A percentile compares a stretch with the other conserved stretches of the same genome.
These are phyloP conservation scores for Simmondsia chinensis DNA, from an alignment of 148 eudicot species.

Conservation along the genomic window DNA sequence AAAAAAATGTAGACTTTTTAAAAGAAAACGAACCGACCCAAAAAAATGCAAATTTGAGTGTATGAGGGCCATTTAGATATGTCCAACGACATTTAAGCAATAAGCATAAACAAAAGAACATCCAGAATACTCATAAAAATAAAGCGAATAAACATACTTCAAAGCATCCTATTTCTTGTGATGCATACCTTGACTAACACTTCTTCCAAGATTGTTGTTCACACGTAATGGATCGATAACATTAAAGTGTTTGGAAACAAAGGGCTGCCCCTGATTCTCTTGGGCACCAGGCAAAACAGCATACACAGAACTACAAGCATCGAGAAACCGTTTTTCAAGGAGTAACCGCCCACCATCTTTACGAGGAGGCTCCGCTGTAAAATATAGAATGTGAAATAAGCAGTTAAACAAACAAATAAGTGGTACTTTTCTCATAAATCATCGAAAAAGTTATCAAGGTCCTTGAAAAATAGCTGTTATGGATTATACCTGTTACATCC, in stretches of 20 bases:
- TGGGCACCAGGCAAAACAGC: constrained; percentile 66
- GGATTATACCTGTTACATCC: constrained; percentile 49
- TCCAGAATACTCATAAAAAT: too few species aligned
- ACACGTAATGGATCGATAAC: constrained; percentile 87
- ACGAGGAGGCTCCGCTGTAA: constrained; percentile 80
- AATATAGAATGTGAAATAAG: constrained; percentile 4
- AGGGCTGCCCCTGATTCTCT: constrained; percentile 77
- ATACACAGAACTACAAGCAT: constrained; percentile 67
- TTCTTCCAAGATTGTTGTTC: constrained; percentile 89
- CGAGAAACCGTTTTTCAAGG: constrained; percentile 64
- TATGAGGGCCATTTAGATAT: too few species aligned
- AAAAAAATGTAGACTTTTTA: too few species aligned
- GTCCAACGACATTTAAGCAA: too few species aligned
- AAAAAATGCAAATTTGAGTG: too few species aligned
- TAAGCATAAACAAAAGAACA: too few species aligned
- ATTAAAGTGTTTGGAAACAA: constrained; percentile 76
- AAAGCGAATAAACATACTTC: too few species aligned
- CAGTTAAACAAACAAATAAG: background rate
- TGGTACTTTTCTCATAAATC: background rate
- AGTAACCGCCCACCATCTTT: constrained; percentile 65
- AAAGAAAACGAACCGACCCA: too few species aligned
- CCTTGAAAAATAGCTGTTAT: background rate
- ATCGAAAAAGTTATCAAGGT: too few species aligned
- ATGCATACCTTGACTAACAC: constrained; percentile 95
- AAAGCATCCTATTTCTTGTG: too few species aligned